Conservation (phyloP, 805 yeast species). For the Lipomyces spencermartinsiae region DNA sequence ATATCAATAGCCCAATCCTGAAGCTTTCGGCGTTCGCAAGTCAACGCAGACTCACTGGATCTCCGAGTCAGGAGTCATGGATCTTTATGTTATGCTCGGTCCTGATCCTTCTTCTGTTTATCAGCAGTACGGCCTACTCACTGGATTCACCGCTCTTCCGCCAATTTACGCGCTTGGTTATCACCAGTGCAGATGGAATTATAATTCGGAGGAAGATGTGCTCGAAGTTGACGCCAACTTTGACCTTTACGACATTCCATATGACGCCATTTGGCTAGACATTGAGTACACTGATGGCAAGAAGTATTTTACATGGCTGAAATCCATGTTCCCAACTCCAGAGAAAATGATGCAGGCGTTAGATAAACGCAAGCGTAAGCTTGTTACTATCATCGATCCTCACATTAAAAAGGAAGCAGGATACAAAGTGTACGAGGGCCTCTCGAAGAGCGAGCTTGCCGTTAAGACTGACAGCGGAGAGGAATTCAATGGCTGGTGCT, state of each 20-base stretch:
- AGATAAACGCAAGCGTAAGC: constrained; percentile 74
- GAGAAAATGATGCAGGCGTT: constrained; percentile 67
- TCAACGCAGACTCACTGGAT: constrained; percentile 81
- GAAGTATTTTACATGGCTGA: constrained; percentile 92
- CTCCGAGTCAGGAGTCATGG: constrained; percentile 86
- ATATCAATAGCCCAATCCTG: constrained; percentile 25
- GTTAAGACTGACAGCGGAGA: constrained; percentile 56
- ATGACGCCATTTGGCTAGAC: constrained; percentile 93
- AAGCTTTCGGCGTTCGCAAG: constrained; percentile 25
- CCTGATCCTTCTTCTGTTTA: constrained; percentile 62
- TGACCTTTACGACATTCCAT: constrained; percentile 78
- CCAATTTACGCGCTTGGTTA: constrained; percentile 81
- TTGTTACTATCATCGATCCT: constrained; percentile 89
- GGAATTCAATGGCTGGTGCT: constrained; percentile 83
- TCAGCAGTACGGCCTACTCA: constrained; percentile 65
- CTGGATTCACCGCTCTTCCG: constrained; percentile 80
- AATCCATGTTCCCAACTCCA: constrained; percentile 75
- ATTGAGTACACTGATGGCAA: constrained; percentile 87
- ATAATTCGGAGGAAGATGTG: constrained; percentile 86
- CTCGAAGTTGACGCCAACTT: constrained; percentile 70
- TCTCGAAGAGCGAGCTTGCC: constrained; percentile 54
- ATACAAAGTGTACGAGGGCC: constrained; percentile 65
- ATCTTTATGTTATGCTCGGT: constrained; percentile 71
- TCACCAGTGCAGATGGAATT: constrained; percentile 98
- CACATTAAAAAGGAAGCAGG: constrained; percentile 69